Percentiles rank a stretch among this genome's conserved stretches.
These are phyloP conservation scores for Metschnikowia cerradonensis DNA, from an alignment of 805 yeast species.

Conservation along the genomic window DNA sequence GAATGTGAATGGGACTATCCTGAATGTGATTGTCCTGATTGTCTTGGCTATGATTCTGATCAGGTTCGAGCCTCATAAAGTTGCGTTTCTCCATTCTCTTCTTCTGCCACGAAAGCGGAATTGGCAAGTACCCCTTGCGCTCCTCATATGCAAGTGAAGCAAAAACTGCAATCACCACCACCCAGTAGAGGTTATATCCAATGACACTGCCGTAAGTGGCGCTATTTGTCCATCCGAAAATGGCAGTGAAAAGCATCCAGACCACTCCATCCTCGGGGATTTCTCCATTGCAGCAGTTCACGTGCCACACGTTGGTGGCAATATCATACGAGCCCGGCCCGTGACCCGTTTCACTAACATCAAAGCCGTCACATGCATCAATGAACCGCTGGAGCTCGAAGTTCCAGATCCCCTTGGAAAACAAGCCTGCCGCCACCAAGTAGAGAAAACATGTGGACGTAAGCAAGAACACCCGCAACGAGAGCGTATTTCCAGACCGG, in stretches of 20 bases:
- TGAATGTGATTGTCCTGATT: too few species aligned
- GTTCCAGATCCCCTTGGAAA: constrained; percentile 88
- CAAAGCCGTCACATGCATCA: constrained; percentile 71
- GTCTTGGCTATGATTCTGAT: neutral
- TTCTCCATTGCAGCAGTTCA: constrained; percentile 89
- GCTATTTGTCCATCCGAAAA: constrained; percentile 91
- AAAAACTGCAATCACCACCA: constrained; percentile 43
- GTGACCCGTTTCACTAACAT: constrained; percentile 81
- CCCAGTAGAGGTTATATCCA: constrained; percentile 73
- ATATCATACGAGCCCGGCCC: constrained; percentile 94
- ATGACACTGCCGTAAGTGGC: constrained; percentile 86
- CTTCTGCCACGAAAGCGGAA: constrained; percentile 17
- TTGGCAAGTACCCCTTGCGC: constrained; percentile 54
- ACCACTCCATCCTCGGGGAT: constrained; percentile 62
- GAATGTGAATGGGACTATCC: too few species aligned
- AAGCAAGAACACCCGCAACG: constrained; percentile 70
- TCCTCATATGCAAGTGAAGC: constrained; percentile 46
- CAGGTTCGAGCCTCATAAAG: neutral
- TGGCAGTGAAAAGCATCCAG: constrained; percentile 87
- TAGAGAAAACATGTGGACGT: constrained; percentile 77
- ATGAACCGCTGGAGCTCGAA: constrained; percentile 77
- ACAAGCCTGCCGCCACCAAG: constrained; percentile 79
- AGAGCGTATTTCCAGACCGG: constrained; percentile 72
- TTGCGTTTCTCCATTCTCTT: constrained; percentile 11
- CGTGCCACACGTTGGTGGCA: constrained; percentile 81